Conservation (phyloP, 768 basidiomycete species). For the Mycena latifolia region DNA sequence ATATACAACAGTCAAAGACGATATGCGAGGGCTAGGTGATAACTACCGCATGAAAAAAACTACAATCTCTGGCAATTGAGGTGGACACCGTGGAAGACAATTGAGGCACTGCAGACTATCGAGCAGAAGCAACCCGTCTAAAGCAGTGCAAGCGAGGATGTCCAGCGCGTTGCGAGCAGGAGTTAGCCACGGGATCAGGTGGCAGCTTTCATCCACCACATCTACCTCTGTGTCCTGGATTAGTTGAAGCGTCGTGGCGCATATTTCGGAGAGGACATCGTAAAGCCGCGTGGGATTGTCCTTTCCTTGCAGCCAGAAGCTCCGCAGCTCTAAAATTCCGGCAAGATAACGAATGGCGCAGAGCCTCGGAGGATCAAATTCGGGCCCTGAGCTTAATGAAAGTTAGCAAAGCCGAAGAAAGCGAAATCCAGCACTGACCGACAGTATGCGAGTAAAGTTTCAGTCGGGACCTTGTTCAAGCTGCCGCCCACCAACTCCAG, state of each 20-base stretch:
- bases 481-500: background rate
- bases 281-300: background rate
- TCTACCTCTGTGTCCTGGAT: constrained; percentile 1
- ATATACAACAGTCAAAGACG: too few relatives aligned
- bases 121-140: background rate
- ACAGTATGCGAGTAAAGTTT: background rate
- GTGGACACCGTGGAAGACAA: background rate
- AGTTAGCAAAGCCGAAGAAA: background rate
- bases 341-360: constrained; percentile 17
- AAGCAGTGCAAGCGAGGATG: background rate
- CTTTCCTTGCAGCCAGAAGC: too few relatives aligned
- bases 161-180: constrained; percentile 2
- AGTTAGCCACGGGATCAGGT: background rate
- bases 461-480: constrained; percentile 10
- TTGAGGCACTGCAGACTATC: background rate
- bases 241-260: background rate
- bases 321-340: constrained; percentile 13
- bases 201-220: background rate
- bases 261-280: background rate
- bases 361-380: constrained; percentile 1
- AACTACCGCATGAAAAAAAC: background rate
- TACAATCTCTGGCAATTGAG: background rate
- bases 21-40: too few relatives aligned
- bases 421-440: background rate
- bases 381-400: background rate